Evolutionary conservation across 1,284 basidiomycete species (phyloP), one percentile per base, ranked within the genome.

Genomic region (Marasmius oreades): DNA sequence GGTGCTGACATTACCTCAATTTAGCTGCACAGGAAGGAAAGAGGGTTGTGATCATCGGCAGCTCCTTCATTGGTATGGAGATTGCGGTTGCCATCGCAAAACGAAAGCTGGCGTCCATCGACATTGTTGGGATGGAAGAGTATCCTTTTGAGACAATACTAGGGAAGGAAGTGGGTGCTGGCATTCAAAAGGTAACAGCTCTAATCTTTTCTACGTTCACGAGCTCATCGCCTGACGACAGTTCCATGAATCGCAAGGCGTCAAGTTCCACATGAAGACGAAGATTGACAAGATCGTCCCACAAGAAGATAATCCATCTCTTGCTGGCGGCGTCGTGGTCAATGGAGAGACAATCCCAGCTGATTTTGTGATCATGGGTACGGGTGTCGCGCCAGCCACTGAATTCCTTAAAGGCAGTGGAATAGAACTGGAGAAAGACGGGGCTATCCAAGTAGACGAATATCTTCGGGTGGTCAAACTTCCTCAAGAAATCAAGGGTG

Each of bases 21-120:
- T 47, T 31, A 84, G 82, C 76, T 51, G 80, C 80, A 10, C 73
- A 84, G 66, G 84, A 88, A 65, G 90, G 90, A 26, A 89, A 92
- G 66, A 81, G 85, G 54, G 72, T 92, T 48, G 92, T 95, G 33
- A 82, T 97, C 33, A 90, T 97, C 61, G 95, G 95, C 1, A 90
- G 88, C 33, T 92, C 90, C 18, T 98, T 97, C 74, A 98, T 98
- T 66, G 88, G 91, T 53, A 93, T 98, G 90, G 95, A 98, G 70
- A 77, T 93, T 10, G 92, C 93, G 4, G 81, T 79, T 14, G 90
- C 92, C 0, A 74, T 93, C 0, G 69, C 84, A 4, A 88, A 88
- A 66, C 86, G 88, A 56, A 90, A 88, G 71, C 82, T 90, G 16
- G 85, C 84, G 33, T 85, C 85, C 26, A 85, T 92, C 55, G 83